These are phyloP conservation scores for Psilocybe azurescens DNA, from an alignment of 768 basidiomycete genomes.

Conservation along the genomic window DNA sequence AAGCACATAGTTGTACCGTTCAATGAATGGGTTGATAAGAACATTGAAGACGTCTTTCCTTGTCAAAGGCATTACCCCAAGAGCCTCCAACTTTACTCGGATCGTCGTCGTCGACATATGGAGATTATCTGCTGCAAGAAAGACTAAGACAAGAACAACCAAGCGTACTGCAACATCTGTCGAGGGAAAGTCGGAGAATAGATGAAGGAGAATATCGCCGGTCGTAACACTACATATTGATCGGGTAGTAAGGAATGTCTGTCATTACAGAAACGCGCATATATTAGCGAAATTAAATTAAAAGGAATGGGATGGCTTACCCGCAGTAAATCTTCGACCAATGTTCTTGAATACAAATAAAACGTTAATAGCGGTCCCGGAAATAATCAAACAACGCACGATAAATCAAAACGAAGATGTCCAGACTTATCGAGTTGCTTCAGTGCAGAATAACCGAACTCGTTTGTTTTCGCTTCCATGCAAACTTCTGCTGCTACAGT, in stretches of 20 bases:
- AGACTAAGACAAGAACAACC: slow-evolving; percentile 76
- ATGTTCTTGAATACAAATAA: slow-evolving; percentile 32
- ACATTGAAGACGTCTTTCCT: slow-evolving; percentile 64
- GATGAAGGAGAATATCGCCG: slow-evolving; percentile 58
- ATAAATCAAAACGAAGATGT: slow-evolving; percentile 69
- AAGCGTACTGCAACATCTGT: slow-evolving; percentile 64
- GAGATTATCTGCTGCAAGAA: slow-evolving; percentile 46
- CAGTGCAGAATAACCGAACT: slow-evolving; percentile 69
- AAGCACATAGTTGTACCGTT: slow-evolving; percentile 54
- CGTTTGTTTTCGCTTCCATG: slow-evolving; percentile 80
- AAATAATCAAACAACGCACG: slow-evolving; percentile 42
- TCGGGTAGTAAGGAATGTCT: slow-evolving; percentile 76
- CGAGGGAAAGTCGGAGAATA: slow-evolving; percentile 73
- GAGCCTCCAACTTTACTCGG: slow-evolving; percentile 55
- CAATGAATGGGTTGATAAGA: slow-evolving; percentile 73
- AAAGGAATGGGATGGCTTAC: slow-evolving; percentile 36
- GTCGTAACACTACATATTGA: slow-evolving; percentile 59
- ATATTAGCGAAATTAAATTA: background rate
- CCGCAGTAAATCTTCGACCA: slow-evolving; percentile 73
- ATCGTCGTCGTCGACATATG: slow-evolving; percentile 38
- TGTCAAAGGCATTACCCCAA: slow-evolving; percentile 61
- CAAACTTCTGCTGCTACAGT: slow-evolving; percentile 86
- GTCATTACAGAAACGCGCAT: slow-evolving; percentile 14
- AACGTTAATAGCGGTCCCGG: slow-evolving; percentile 18
- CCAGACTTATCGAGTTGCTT: slow-evolving; percentile 70